These are phyloP conservation scores for Cladosporium sphaerospermum DNA, from an alignment of 2,329 filamentous ascomycete genomes.

Conservation along the genomic window DNA sequence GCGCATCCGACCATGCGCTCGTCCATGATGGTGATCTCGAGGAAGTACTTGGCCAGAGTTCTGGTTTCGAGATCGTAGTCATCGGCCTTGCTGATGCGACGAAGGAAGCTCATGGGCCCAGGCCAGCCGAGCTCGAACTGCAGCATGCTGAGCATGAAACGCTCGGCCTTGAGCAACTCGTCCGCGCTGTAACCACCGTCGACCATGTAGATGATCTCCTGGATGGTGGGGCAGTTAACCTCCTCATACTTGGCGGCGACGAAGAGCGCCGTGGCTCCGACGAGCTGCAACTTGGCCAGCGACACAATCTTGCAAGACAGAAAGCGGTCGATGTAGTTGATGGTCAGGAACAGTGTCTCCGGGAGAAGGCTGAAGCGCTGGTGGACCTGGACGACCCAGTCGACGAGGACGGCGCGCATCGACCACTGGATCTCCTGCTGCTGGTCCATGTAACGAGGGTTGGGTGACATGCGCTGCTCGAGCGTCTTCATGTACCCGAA, in stretches of 20 bases:
- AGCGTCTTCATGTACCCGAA: slow-evolving; percentile 85
- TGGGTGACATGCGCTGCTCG: slow-evolving; percentile 81
- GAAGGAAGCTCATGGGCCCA: slow-evolving; percentile 97
- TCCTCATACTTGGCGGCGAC: slow-evolving; percentile 98
- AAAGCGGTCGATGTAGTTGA: slow-evolving; percentile 97
- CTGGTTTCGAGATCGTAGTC: slow-evolving; percentile 95
- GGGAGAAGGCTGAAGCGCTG: slow-evolving; percentile 83
- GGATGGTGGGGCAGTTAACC: slow-evolving; percentile 92
- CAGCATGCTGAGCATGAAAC: slow-evolving; percentile 96
- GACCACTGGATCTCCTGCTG: slow-evolving; percentile 99
- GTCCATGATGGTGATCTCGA: slow-evolving; percentile 96
- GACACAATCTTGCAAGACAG: slow-evolving; percentile 92
- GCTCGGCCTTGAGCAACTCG: slow-evolving; percentile 93
- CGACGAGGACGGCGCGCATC: slow-evolving; percentile 94
- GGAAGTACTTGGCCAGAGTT: slow-evolving; percentile 94
- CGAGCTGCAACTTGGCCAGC: slow-evolving; percentile 87
- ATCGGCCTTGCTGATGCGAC: slow-evolving; percentile 95
- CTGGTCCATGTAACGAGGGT: slow-evolving; percentile 91
- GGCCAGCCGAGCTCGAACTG: slow-evolving; percentile 95
- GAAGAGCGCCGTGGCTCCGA: slow-evolving; percentile 91
- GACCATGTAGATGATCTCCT: slow-evolving; percentile 98
- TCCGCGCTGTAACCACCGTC: slow-evolving; percentile 83
- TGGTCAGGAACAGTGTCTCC: slow-evolving; percentile 88
- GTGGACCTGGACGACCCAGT: slow-evolving; percentile 97
- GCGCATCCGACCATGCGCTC: slow-evolving; percentile 90